phyloP scores from a whole-genome alignment of 495 filamentous ascomycete genomes.

The Penicillium maclennaniae region DNA sequence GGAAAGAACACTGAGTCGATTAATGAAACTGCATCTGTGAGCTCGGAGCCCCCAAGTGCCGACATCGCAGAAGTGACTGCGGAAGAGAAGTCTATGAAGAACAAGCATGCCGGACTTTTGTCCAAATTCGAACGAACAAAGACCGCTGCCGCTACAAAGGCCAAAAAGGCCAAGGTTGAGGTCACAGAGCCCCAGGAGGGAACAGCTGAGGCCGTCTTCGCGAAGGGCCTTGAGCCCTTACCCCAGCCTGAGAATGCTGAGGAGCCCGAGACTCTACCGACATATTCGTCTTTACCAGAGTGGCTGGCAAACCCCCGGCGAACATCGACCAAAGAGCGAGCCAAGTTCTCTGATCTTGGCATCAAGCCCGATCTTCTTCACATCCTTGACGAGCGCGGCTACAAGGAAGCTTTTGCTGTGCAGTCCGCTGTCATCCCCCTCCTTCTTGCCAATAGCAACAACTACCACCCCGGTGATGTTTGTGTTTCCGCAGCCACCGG shows the following conservation, averaged over 20 bases:
- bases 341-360: slow-evolving; percentile 59
- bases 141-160: slow-evolving; percentile 28
- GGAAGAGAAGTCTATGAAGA: slow-evolving; percentile 19
- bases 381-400: slow-evolving; percentile 61
- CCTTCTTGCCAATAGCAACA: slow-evolving; percentile 56
- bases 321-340: slow-evolving; percentile 53
- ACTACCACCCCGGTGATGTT: slow-evolving; percentile 65
- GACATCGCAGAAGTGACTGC: slow-evolving; percentile 5
- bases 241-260: slow-evolving; percentile 68
- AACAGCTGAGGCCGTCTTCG: slow-evolving; percentile 39
- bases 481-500: slow-evolving; percentile 88
- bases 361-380: slow-evolving; percentile 53
- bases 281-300: slow-evolving; percentile 44
- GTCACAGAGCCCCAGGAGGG: slow-evolving; percentile 15
- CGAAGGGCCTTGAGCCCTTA: slow-evolving; percentile 69
- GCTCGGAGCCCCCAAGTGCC: slow-evolving; percentile 4
- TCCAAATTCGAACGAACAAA: slow-evolving; percentile 46
- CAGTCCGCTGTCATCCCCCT: slow-evolving; percentile 79
- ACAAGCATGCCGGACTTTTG: slow-evolving; percentile 41
- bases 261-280: slow-evolving; percentile 21
- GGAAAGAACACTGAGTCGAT: slow-evolving; percentile 6
- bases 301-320: slow-evolving; percentile 76
- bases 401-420: slow-evolving; percentile 75
- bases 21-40: slow-evolving; percentile 23
- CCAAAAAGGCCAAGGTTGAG: slow-evolving; percentile 19